phyloP scores from a whole-genome alignment of 2,329 filamentous ascomycete genomes.

The Chaetomium strumarium region DNA sequence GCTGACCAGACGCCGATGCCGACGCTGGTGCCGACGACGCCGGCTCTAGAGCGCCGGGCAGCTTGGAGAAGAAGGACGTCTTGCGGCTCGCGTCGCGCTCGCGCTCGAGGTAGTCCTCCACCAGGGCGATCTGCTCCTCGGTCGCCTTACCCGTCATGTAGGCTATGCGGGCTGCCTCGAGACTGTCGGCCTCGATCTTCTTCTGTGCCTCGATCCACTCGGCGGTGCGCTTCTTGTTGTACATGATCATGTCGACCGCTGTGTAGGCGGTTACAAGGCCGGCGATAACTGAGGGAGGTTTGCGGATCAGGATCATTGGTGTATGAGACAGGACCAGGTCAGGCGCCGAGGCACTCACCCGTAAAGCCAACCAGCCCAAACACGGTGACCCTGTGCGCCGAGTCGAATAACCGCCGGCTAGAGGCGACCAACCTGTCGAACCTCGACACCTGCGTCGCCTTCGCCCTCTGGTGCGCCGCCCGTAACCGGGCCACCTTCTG shows the following conservation, averaged over 20 bases:
- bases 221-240: constrained; percentile 53
- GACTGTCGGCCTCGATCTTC: constrained; percentile 47
- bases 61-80: constrained; percentile 31
- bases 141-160: constrained; percentile 55
- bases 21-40: constrained; percentile 17
- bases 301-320: background rate
- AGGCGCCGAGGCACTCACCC: constrained; percentile 35
- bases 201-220: constrained; percentile 54
- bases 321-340: background rate
- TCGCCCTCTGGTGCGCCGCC: constrained; percentile 61
- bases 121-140: constrained; percentile 49
- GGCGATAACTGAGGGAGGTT: constrained; percentile 34
- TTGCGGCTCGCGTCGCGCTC: constrained; percentile 34
- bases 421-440: constrained; percentile 45
- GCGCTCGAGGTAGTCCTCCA: constrained; percentile 50
- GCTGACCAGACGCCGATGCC: background rate
- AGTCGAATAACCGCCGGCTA: constrained; percentile 48
- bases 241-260: constrained; percentile 55
- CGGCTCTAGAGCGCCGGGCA: constrained; percentile 45
- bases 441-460: constrained; percentile 50
- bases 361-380: constrained; percentile 51
- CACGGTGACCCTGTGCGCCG: constrained; percentile 51
- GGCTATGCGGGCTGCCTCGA: constrained; percentile 52
- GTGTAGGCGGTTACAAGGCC: constrained; percentile 53
- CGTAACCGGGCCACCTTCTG: constrained; percentile 64